Conservation (phyloP, 129 eudicot genomes). For the Artemisia annua region DNA sequence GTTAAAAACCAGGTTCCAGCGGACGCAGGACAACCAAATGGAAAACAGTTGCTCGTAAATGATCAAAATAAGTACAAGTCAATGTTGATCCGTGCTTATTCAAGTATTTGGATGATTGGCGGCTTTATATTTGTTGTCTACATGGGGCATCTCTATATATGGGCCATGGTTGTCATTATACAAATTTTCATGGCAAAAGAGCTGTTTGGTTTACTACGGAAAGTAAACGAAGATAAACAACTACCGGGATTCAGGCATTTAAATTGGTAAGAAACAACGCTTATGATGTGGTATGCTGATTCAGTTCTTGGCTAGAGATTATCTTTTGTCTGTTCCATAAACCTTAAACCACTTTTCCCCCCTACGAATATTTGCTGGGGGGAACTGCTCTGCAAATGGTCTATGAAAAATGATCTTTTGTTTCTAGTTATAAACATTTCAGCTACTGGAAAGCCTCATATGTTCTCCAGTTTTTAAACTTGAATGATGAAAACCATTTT, state of each 20-base stretch:
- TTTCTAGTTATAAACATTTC: no score
- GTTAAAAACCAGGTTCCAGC: conserved; percentile 53
- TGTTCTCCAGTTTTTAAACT: no score
- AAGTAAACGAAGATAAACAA: conserved; percentile 69
- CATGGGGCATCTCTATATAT: conserved; percentile 97
- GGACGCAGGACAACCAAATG: conserved; percentile 60
- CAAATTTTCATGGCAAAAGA: conserved; percentile 96
- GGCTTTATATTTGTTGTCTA: conserved; percentile 77
- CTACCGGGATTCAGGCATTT: conserved; percentile 89
- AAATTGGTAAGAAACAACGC: conserved; percentile 62
- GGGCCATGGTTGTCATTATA: conserved; percentile 89
- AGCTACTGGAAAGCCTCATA: no score
- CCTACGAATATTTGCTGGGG: not conserved
- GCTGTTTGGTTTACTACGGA: conserved; percentile 73
- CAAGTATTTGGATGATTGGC: conserved; percentile 96
- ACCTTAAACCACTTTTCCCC: not conserved
- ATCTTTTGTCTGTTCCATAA: not conserved
- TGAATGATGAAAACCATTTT: no score
- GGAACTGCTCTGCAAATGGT: not conserved
- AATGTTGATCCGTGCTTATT: conserved; percentile 76
- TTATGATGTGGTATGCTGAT: conserved; percentile 1
- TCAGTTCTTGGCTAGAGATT: conserved; percentile 2
- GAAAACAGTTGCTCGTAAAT: conserved; percentile 58
- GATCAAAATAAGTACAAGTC: conserved; percentile 85
- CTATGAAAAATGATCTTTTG: no score